Conservation (phyloP, 2,329 filamentous ascomycete species). For the Ophiosphaerella narmari region DNA sequence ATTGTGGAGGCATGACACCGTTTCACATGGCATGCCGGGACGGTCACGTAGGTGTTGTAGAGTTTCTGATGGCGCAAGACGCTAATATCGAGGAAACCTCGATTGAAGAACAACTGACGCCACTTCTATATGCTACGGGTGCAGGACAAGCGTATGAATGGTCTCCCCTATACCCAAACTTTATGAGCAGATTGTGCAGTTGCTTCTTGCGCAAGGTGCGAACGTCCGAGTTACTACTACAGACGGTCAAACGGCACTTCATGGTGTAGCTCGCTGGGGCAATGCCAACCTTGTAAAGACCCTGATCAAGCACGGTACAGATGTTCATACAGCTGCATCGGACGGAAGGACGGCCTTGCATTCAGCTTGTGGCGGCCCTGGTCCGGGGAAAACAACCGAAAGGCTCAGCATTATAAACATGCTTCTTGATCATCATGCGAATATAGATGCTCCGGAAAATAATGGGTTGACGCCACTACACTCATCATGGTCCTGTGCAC, state of each 20-base stretch:
- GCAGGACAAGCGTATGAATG: too few relatives aligned
- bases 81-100: background rate
- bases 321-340: background rate
- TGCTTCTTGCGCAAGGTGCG: too few relatives aligned
- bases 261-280: background rate
- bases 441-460: slow-evolving; percentile 1
- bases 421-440: slow-evolving; percentile 1
- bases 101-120: background rate
- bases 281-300: background rate
- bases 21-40: background rate
- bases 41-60: background rate
- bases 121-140: background rate
- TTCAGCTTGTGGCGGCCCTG: background rate
- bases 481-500: background rate
- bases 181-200: too few relatives aligned
- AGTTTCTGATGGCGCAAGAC: background rate
- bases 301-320: background rate
- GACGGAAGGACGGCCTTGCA: background rate
- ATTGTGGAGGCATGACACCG: background rate
- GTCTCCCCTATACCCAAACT: too few relatives aligned
- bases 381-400: background rate
- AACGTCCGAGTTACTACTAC: background rate
- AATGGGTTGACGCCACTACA: background rate
- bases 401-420: background rate
- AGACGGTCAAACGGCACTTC: slow-evolving; percentile 1